A percentile compares a stretch with the other conserved stretches of the same genome.
phyloP scores from a whole-genome alignment of 2,329 filamentous ascomycete species.

The Clarireedia paspali region DNA sequence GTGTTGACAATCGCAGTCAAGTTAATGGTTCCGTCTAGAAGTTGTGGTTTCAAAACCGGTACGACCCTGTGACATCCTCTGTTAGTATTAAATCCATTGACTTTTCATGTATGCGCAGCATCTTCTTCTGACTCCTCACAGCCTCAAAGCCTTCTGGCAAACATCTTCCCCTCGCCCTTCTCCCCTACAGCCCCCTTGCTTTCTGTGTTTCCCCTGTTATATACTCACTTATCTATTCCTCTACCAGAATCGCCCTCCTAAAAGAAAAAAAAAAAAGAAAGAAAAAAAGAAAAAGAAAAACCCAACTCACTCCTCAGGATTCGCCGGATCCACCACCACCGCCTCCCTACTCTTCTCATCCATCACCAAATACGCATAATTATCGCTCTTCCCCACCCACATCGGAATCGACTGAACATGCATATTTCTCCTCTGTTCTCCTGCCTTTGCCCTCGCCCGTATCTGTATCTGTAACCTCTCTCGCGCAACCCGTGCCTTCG shows the following conservation, averaged over 20 bases:
- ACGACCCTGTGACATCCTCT: conserved; percentile 39
- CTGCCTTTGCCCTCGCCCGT: too few species aligned
- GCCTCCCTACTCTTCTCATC: conserved; percentile 73
- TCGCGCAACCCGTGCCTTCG: too few species aligned
- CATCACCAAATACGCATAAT: conserved; percentile 78
- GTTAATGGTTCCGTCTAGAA: conserved; percentile 65
- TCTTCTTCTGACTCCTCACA: background rate
- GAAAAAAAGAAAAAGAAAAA: background rate
- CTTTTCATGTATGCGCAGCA: too few species aligned
- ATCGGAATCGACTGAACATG: conserved; percentile 84
- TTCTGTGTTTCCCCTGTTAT: background rate
- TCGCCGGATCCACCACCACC: conserved; percentile 72
- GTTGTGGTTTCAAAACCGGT: conserved; percentile 64
- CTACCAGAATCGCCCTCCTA: background rate
- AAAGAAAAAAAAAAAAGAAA: background rate
- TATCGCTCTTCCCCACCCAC: conserved; percentile 75
- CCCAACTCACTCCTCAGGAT: conserved; percentile 61
- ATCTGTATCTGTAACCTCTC: too few species aligned
- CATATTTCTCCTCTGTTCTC: conserved; percentile 44
- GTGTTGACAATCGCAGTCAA: conserved; percentile 90
- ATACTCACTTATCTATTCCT: background rate
- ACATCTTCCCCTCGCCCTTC: background rate
- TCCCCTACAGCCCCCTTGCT: background rate
- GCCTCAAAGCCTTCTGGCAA: too few species aligned
- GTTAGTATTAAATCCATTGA: background rate